A percentile compares a stretch with the other conserved stretches of the same genome.
Conservation (phyloP, 2,329 filamentous ascomycete genomes). For the Fusarium continuum region DNA sequence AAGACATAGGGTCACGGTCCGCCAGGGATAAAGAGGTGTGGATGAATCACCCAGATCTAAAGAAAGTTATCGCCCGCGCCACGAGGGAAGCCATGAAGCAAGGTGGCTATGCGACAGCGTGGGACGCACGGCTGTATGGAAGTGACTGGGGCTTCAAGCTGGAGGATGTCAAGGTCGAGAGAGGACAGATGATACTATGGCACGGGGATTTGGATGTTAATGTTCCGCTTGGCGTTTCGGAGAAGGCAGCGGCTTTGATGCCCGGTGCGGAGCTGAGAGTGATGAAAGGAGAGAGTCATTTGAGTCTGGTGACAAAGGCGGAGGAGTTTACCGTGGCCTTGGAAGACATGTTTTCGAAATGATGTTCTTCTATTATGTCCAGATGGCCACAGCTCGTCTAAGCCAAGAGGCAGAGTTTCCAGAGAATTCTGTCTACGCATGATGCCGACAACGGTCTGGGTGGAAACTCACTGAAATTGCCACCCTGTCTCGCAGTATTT, state of each 20-base stretch:
- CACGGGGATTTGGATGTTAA: slow-evolving; percentile 22
- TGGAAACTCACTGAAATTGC: no score
- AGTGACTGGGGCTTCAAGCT: slow-evolving; percentile 25
- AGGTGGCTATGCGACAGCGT: slow-evolving; percentile 10
- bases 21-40: slow-evolving; percentile 5
- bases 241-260: slow-evolving; percentile 10
- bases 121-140: slow-evolving; percentile 21
- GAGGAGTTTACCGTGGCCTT: slow-evolving; percentile 1
- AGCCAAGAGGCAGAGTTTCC: no score
- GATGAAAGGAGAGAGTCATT: slow-evolving; percentile 19
- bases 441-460: no score
- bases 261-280: slow-evolving; percentile 12
- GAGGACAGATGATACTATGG: slow-evolving; percentile 24
- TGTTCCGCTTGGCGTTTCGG: slow-evolving; percentile 11
- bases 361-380: neutral
- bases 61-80: neutral
- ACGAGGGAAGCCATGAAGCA: slow-evolving; percentile 13
- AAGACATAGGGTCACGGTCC: slow-evolving; percentile 13
- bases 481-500: no score
- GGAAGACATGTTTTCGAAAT: slow-evolving; percentile 8
- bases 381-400: no score
- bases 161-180: slow-evolving; percentile 16
- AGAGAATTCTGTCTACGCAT: no score
- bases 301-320: slow-evolving; percentile 11
- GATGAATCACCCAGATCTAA: neutral